A percentile compares a stretch with the other conserved stretches of the same genome.
Evolutionary conservation across 2,329 filamentous ascomycete species (phyloP).

Genomic region (Stemphylium vesicarium): DNA sequence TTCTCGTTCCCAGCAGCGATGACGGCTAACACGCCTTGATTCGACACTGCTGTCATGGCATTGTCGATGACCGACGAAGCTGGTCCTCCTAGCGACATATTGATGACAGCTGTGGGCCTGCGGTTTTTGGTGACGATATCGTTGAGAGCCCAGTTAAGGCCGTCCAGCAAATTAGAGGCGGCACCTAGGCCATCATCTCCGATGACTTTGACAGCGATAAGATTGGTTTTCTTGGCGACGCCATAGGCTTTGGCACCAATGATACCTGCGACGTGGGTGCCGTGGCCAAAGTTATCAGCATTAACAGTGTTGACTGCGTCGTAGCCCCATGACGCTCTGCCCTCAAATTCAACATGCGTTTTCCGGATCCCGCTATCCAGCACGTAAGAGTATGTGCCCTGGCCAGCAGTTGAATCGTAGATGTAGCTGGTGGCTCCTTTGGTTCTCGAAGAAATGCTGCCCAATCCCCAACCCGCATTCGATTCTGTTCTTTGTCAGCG

Average conservation of each 20-base stretch:
- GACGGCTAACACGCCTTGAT: constrained; percentile 42
- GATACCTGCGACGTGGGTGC: constrained; percentile 43
- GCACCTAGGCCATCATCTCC: constrained; percentile 15
- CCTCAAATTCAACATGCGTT: constrained; percentile 54
- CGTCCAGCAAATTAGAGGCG: constrained; percentile 31
- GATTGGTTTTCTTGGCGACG: constrained; percentile 40
- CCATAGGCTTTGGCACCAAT: constrained; percentile 40
- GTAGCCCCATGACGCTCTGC: constrained; percentile 38
- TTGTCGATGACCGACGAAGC: constrained; percentile 37
- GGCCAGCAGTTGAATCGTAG: constrained; percentile 33
- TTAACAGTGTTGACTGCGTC: constrained; percentile 31
- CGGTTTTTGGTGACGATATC: constrained; percentile 40
- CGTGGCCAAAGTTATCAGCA: constrained; percentile 39
- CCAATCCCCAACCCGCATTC: constrained; percentile 38
- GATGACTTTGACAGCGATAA: constrained; percentile 49
- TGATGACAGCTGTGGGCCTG: constrained; percentile 41
- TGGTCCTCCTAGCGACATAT: constrained; percentile 47
- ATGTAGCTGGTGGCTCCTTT: constrained; percentile 27
- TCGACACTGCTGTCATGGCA: constrained; percentile 39
- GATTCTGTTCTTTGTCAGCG: constrained; percentile 19
- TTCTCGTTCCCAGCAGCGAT: constrained; percentile 48
- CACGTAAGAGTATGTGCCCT: constrained; percentile 54
- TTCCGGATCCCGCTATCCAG: constrained; percentile 68
- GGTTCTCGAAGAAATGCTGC: constrained; percentile 33
- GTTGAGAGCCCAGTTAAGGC: constrained; percentile 43